Base-by-base conservation (phyloP, 805 yeast species). In the Saccharomycopsis schoenii region DNA sequence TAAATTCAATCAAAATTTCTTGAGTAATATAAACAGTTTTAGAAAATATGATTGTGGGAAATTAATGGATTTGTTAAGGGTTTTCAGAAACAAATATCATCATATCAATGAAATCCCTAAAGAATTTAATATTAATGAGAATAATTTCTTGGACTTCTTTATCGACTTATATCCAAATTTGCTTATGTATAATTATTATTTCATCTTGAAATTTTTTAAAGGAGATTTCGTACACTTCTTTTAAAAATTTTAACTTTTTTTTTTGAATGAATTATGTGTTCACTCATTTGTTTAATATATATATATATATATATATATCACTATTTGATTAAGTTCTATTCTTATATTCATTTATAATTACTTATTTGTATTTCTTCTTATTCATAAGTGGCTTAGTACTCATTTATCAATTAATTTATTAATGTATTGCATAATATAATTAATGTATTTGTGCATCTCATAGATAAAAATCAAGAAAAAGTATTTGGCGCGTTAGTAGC, bases 81-180 rank as follows among this genome's bases (percentile, higher is more conserved):
- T 97, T 0, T 72, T 94, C 66, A 79, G 99, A 67, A 94, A 94
- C 74, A 94, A 94, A 72, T 86, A 89, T 68, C 98, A 94, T 71
- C 99, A 94, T 71, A 93, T 81, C 71, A 90, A 90, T 73, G 99
- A 94, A 71, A 74, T 92, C 69, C 97, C 97, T 0, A 78, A 74
- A 10, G 80, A 76, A 14, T 77, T 94, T 61, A 83, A 82, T 58
- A 70, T 69, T 15, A 77, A 81, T 57, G 86, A 94, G 82, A 86
- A 83, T 57, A 97, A 96, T 0, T 94, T 89, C 70, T 88, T 89
- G 71, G 72, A 76, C 54, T 94, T 88, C 70, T 94, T 90, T 72
- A 82, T 83, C 55, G 68, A 71, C 36, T 80, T 83, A 68, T 94
- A 93, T 69, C 99, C 99, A 0, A 77, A 79, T 59, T 72, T 94